Evolutionary conservation across 768 basidiomycete genomes (phyloP).

Genomic region (Tephrocybe sp.): DNA sequence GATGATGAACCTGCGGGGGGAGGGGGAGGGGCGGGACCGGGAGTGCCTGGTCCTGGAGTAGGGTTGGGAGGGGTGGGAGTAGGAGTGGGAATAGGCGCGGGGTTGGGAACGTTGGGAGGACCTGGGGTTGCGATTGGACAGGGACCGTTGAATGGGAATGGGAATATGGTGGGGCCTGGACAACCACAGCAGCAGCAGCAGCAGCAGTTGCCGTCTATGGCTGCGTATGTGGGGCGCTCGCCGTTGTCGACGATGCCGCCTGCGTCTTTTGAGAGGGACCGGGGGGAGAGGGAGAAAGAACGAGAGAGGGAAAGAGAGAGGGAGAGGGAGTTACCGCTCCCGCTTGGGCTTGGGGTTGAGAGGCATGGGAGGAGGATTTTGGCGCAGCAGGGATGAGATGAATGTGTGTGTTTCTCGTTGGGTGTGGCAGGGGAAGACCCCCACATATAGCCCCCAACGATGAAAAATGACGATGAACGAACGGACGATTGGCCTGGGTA

Average conservation of each 20-base stretch:
- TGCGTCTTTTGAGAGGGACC: slow-evolving; percentile 57
- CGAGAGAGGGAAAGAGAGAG: slow-evolving; percentile 47
- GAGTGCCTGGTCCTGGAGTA: slow-evolving; percentile 22
- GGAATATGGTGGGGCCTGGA: no score
- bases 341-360: slow-evolving; percentile 44
- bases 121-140: slow-evolving; percentile 31
- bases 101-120: no score
- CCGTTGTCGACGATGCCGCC: slow-evolving; percentile 36
- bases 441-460: neutral
- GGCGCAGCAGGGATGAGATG: slow-evolving; percentile 31
- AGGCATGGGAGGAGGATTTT: slow-evolving; percentile 37
- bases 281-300: slow-evolving; percentile 45
- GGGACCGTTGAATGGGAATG: neutral
- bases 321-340: slow-evolving; percentile 47
- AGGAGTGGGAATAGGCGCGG: neutral
- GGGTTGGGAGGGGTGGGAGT: neutral
- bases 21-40: neutral
- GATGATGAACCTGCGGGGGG: slow-evolving; percentile 20
- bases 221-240: slow-evolving; percentile 33
- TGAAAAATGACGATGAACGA: neutral
- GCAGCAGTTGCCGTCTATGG: slow-evolving; percentile 6
- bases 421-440: no score
- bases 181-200: no score
- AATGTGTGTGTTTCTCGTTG: neutral
- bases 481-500: neutral